Percentiles rank a stretch among this genome's conserved stretches.
Evolutionary conservation across 805 yeast species (phyloP).

Genomic region (Metschnikowia picachoensis): DNA sequence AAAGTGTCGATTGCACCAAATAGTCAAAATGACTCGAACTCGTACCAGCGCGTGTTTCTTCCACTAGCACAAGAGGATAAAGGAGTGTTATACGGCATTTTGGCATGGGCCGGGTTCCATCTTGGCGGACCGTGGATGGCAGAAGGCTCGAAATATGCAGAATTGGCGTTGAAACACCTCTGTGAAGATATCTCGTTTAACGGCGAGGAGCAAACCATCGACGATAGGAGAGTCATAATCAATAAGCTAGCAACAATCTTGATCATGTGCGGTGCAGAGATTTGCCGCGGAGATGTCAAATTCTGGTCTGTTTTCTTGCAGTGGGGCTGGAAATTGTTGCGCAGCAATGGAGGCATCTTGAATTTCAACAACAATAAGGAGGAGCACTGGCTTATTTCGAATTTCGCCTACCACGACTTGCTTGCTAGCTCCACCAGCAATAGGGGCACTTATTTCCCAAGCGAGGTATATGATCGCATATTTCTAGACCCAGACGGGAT

Average conservation of each 20-base stretch:
- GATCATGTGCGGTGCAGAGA: constrained; percentile 74
- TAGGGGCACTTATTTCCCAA: constrained; percentile 62
- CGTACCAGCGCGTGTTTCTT: constrained; percentile 48
- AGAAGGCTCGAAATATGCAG: constrained; percentile 48
- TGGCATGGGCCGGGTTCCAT: constrained; percentile 57
- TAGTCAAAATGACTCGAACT: constrained; percentile 42
- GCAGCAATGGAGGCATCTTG: constrained; percentile 60
- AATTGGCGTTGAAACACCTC: constrained; percentile 44
- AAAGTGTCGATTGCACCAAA: constrained; percentile 46
- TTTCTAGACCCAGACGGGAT: constrained; percentile 35
- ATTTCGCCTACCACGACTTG: constrained; percentile 78
- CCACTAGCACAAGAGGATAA: constrained; percentile 52
- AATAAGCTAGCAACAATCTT: constrained; percentile 60
- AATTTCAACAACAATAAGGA: constrained; percentile 49
- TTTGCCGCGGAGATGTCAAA: constrained; percentile 76
- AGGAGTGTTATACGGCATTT: constrained; percentile 48
- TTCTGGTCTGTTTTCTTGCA: constrained; percentile 68
- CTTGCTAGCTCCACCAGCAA: constrained; percentile 58
- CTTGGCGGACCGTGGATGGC: constrained; percentile 42
- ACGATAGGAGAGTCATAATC: constrained; percentile 33
- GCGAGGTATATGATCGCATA: constrained; percentile 54
- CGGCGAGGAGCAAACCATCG: constrained; percentile 11
- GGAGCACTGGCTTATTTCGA: constrained; percentile 69
- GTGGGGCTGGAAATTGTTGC: constrained; percentile 62
- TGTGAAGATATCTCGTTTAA: constrained; percentile 25